Base-by-base conservation (phyloP, 2,329 filamentous ascomycete genomes). In the Cytospora mali region DNA sequence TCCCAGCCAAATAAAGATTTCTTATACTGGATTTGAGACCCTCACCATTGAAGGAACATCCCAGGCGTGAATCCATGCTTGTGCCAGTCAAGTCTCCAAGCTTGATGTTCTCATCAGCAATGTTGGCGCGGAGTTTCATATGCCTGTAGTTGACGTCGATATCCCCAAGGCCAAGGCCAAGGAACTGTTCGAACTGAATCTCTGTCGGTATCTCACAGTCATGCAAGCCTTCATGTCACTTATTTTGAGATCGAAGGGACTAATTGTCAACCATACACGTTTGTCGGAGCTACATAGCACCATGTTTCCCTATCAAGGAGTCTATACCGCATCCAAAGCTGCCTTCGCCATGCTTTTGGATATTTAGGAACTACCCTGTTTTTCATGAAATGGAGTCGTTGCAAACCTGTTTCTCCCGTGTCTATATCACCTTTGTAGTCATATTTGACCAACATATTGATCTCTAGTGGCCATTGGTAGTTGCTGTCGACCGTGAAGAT, bases 41-140 rank as follows among this genome's bases (percentile, higher is more conserved):
- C 64, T 82, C 10, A 54, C 67, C 5, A 70, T 82, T 1, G 79
- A 82, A 61, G 77, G 81, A 1, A 75, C 72, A 2, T 72, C 71
- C 13, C 33, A 68, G 1, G 62, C 70, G 1, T 77, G 74, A 3
- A 76, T 81, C 56, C 62, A 64, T 0, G 51, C 64, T 2, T 67
- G 74, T 39, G 73, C 75, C 23, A 23, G 42, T 25, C 42, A 62
- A 27, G n/a, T 62, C 2, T 31, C 53, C 25, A n/a, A 21, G 16
- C 46, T 62, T 16, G 60, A 62, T 28, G 57, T 62, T 6, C 60
- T 62, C 21, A 27, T 62, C 54, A 57, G 58, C 54, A 62, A 62
- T 28, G 60, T 54, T 13, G 60, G 54, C n/a, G 31, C 53, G 11
- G 23, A 52, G 16, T 69, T 70, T 46, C 66, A 58, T 3, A 72